A percentile compares a stretch with the other conserved stretches of the same genome.
phyloP scores from a whole-genome alignment of 2,329 filamentous ascomycete genomes.

The Exophiala lecanii-corni region DNA sequence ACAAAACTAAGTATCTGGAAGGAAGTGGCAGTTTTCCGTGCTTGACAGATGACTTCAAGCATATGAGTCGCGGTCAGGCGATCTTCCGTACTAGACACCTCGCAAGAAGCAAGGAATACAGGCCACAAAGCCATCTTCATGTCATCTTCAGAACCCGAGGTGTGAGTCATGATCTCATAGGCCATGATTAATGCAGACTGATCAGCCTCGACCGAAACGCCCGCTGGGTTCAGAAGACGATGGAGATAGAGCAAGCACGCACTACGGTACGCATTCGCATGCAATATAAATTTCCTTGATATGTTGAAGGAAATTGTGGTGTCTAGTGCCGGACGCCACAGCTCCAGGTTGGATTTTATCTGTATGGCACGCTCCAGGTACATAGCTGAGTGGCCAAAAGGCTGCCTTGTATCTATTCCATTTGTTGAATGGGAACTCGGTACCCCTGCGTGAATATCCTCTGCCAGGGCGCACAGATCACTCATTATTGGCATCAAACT shows the following conservation, averaged over 20 bases:
- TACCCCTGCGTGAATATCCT: conserved; percentile 20
- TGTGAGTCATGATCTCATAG: conserved; percentile 30
- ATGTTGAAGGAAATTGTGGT: conserved; percentile 25
- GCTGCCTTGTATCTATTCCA: background rate
- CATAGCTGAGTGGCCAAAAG: background rate
- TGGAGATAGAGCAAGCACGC: conserved; percentile 29
- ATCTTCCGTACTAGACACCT: conserved; percentile 27
- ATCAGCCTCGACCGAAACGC: conserved; percentile 24
- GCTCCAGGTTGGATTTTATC: conserved; percentile 3
- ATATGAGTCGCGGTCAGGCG: conserved; percentile 24
- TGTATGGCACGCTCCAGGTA: conserved; percentile 5
- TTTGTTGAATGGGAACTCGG: background rate
- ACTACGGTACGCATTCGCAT: conserved; percentile 29
- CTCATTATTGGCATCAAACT: conserved; percentile 31
- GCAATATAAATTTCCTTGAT: conserved; percentile 29
- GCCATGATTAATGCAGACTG: conserved; percentile 27
- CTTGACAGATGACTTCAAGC: conserved; percentile 27
- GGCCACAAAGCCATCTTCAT: conserved; percentile 32
- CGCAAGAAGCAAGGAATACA: conserved; percentile 30
- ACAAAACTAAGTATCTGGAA: conserved; percentile 28
- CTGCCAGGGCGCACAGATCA: conserved; percentile 29
- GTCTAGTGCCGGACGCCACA: conserved; percentile 28
- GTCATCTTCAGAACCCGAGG: conserved; percentile 24
- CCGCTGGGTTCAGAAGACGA: conserved; percentile 27
- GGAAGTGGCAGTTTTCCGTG: conserved; percentile 29